Evolutionary conservation across 2,329 filamentous ascomycete genomes (phyloP).

Genomic region (Exophiala phaeomuriformis): DNA sequence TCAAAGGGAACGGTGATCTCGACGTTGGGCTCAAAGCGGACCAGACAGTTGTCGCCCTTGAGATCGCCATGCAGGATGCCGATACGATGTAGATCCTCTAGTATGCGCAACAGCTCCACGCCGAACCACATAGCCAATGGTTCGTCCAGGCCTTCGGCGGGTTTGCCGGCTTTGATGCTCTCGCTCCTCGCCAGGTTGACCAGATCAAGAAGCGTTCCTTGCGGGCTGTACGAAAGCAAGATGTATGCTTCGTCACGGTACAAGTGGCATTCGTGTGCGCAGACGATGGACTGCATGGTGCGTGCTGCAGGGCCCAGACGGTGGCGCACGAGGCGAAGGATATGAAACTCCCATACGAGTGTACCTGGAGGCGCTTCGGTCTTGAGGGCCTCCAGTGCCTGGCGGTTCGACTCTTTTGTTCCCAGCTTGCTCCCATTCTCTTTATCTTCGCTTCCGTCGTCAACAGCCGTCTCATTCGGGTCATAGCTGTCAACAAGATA

Average conservation of each 20-base stretch:
- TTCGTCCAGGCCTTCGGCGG: conserved; percentile 64
- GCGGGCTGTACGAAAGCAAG: conserved; percentile 75
- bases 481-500: conserved; percentile 76
- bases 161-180: conserved; percentile 41
- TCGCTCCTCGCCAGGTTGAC: conserved; percentile 79
- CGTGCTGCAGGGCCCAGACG: conserved; percentile 61
- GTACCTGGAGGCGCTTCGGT: conserved; percentile 77
- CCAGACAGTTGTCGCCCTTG: conserved; percentile 90
- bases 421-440: conserved; percentile 38
- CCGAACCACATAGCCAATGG: conserved; percentile 90
- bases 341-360: conserved; percentile 80
- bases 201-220: conserved; percentile 90
- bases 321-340: conserved; percentile 73
- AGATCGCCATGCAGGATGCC: conserved; percentile 84
- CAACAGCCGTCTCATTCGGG: conserved; percentile 38
- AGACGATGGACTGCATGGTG: conserved; percentile 67
- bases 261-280: conserved; percentile 83
- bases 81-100: conserved; percentile 76
- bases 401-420: conserved; percentile 39
- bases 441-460: conserved; percentile 39
- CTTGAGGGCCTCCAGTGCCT: conserved; percentile 77
- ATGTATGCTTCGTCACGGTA: conserved; percentile 87
- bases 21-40: conserved; percentile 55
- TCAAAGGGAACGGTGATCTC: conserved; percentile 57
- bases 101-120: conserved; percentile 79